Evolutionary conservation across 345 rosid genomes (phyloP).

Genomic region (Hibiscus tridactylites): DNA sequence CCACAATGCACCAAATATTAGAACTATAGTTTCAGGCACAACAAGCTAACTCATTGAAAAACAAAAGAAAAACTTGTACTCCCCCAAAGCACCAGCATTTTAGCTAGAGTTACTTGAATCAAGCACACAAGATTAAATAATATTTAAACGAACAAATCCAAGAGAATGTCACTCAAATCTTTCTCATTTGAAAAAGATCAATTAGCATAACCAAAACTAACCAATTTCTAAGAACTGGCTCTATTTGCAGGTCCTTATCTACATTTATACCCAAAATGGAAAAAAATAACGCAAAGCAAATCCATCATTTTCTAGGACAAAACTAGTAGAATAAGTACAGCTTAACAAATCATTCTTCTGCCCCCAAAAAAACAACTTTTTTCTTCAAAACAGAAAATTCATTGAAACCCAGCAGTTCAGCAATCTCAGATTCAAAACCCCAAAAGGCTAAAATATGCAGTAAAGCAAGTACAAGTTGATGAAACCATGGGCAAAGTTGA

Average conservation of each 20-base stretch:
- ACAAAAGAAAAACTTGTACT: background rate
- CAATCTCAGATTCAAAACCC: slow-evolving; percentile 24
- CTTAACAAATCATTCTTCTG: background rate
- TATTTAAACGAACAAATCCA: background rate
- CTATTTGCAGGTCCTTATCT: slow-evolving; percentile 5
- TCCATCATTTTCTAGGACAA: slow-evolving; percentile 20
- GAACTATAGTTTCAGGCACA: background rate
- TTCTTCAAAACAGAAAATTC: slow-evolving; percentile 7
- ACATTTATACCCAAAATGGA: slow-evolving; percentile 7
- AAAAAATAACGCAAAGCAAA: slow-evolving; percentile 6
- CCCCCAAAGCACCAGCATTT: background rate
- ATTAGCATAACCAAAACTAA: background rate
- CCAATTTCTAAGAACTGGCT: background rate
- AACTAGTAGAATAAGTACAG: background rate
- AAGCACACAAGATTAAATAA: background rate
- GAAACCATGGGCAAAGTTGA: slow-evolving; percentile 7
- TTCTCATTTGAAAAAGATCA: background rate
- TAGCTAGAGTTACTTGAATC: slow-evolving; percentile 4
- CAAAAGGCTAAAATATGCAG: background rate
- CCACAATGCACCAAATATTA: background rate
- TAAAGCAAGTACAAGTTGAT: slow-evolving; percentile 1
- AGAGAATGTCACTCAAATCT: background rate
- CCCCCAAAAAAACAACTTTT: background rate
- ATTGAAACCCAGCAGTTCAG: slow-evolving; percentile 9
- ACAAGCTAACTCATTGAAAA: background rate